Percentiles rank a stretch among this genome's conserved stretches.
Evolutionary conservation across 352 stramenopile genomes (phyloP).

Genomic region (Pythium apleroticum): DNA sequence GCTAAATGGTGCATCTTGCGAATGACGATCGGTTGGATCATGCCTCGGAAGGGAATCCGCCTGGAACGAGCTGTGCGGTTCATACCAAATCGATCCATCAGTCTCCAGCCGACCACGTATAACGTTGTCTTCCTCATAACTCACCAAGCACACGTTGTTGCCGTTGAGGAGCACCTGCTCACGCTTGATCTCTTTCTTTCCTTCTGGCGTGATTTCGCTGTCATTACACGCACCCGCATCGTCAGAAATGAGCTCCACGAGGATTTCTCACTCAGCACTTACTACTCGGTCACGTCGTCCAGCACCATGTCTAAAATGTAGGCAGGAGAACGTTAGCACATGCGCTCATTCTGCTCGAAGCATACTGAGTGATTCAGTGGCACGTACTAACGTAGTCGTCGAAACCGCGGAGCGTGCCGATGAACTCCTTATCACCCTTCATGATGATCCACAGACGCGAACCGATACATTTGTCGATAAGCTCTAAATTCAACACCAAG

Average conservation of each 20-base stretch:
- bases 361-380: neutral
- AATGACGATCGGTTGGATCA: slow-evolving; percentile 1
- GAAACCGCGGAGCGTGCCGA: slow-evolving; percentile 94
- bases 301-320: slow-evolving; percentile 83
- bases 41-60: slow-evolving; percentile 52
- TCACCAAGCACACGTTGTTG: slow-evolving; percentile 95
- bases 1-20: neutral
- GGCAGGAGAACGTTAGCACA: neutral
- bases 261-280: slow-evolving; percentile 24
- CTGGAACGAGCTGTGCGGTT: slow-evolving; percentile 67
- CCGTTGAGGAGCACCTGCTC: slow-evolving; percentile 98
- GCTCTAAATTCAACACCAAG: slow-evolving; percentile 56
- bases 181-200: slow-evolving; percentile 85
- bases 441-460: slow-evolving; percentile 99
- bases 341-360: too few species aligned
- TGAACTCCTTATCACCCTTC: slow-evolving; percentile 96
- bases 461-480: slow-evolving; percentile 99
- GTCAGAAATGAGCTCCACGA: neutral
- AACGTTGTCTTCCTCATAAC: neutral
- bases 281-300: slow-evolving; percentile 95
- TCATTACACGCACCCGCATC: neutral
- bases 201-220: slow-evolving; percentile 85
- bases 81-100: neutral
- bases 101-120: neutral
- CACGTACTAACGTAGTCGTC: slow-evolving; percentile 96